phyloP scores from a whole-genome alignment of 768 basidiomycete genomes.

The Hygrocybe punicea region DNA sequence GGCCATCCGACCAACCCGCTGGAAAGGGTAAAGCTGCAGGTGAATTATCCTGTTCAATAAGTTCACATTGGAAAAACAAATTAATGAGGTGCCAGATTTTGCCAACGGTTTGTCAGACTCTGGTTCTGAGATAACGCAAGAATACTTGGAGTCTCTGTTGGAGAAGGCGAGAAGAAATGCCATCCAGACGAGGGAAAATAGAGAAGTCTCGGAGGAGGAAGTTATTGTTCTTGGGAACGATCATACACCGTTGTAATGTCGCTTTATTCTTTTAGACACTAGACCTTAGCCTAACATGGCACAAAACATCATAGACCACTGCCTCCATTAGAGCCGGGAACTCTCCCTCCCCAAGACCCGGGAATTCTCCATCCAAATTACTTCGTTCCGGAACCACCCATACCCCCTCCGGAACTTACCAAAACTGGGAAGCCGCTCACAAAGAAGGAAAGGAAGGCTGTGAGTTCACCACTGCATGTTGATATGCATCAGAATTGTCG shows the following conservation, averaged over 20 bases:
- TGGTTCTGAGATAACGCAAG: slow-evolving; percentile 48
- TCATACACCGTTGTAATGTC: slow-evolving; percentile 33
- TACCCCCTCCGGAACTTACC: slow-evolving; percentile 56
- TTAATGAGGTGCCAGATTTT: neutral
- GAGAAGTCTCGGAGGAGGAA: slow-evolving; percentile 44
- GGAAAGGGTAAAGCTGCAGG: slow-evolving; percentile 38
- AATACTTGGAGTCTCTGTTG: slow-evolving; percentile 61
- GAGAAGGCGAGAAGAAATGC: slow-evolving; percentile 57
- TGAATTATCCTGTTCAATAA: neutral
- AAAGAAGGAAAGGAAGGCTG: slow-evolving; percentile 69
- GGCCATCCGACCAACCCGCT: slow-evolving; percentile 42
- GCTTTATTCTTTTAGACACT: slow-evolving; percentile 9
- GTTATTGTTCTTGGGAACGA: slow-evolving; percentile 49
- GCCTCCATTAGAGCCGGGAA: slow-evolving; percentile 63
- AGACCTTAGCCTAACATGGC: neutral
- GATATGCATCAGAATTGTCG: slow-evolving; percentile 2
- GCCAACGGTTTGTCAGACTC: slow-evolving; percentile 32
- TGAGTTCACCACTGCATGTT: slow-evolving; percentile 29
- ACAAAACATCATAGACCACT: slow-evolving; percentile 47
- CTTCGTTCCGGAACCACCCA: slow-evolving; percentile 58
- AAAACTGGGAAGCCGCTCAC: slow-evolving; percentile 66
- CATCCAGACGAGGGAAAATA: slow-evolving; percentile 25
- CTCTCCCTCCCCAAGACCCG: slow-evolving; percentile 63
- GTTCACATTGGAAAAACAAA: neutral
- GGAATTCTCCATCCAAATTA: slow-evolving; percentile 61